Evolutionary conservation across 23 red algal genomes (phyloP), one percentile per base, ranked within the genome.

Genomic region (Gracilaria domingensis): DNA sequence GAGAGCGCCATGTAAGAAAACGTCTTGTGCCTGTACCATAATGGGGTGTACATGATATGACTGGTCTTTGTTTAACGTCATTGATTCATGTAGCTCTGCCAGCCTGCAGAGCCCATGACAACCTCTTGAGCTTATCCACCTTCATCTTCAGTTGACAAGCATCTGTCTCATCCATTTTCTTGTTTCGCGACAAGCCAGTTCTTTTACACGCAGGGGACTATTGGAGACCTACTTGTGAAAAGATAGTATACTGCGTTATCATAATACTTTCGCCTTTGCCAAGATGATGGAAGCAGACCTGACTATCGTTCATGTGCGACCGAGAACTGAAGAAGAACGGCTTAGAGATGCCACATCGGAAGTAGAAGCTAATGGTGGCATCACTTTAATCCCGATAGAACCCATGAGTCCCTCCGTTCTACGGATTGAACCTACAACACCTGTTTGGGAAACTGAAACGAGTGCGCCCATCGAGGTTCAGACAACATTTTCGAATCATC

Each of bases 231-330:
- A 62, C 29, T 18, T 62, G 29, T 25, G 59, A 62, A 58, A 24
- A 62, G 7, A 8, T 29, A 29, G 24, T 8, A 28, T 14, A 55
- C 51, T 55, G 24, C 7, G 59, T 12, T 12, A 30, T 25, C 23
- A 30, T 18, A 28, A 8, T 69, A 1, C 9, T 69, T 69, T 69
- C 0, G 25, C 33, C 38, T 14, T 69, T 25, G 40, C 28, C 30
- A 77, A 77, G 42, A 77, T 77, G 72, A 77, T 77, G 72, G 72
- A 77, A 77, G 40, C 72, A 25, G 72, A 77, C 38, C 25, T 77
- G 20, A 77, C 72, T 28, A 77, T 77, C 1, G 72, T 49, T 20
- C 72, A 77, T 77, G 39, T 77, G 26, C 72, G 72, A n/a, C 72
- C 72, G 20, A 45, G 72, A 45, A 77, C 72, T 8, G 72, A 77